Evolutionary conservation across 257 asterid species (phyloP), one percentile per base, ranked within the genome.

Genomic region (Solanum acaule): DNA sequence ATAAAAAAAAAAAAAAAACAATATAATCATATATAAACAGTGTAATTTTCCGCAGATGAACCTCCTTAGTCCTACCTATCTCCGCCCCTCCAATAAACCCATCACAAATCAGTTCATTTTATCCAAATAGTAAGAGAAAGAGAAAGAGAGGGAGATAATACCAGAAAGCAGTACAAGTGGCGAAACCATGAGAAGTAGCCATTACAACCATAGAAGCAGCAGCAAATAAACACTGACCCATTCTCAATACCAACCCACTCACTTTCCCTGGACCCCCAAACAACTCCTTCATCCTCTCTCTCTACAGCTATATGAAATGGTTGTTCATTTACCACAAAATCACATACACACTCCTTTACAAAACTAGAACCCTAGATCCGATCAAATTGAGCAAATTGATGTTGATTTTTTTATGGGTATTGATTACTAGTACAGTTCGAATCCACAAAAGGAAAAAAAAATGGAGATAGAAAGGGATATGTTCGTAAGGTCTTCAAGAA

Each of bases 121-220:
- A 11, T 5, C 16, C 70, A 63, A 63, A 61, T 44, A 44, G 52
- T 44, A 44, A 44, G 49, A 42, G 49, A 68, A 27, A 68, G 3
- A 49, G 59, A 46, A 6, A 49, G 61, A 72, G 27, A 73, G 9
- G 37, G 59, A 40, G 20, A 23, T 16, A 67, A 6, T 92, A 95
- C 99, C 98, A 95, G 91, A 94, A 96, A 89, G 98, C 96, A 44
- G 99, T 94, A 87, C 95, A 89, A 79, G 92, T 89, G 70, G 96
- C 92, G 92, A 95, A 96, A 83, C 98, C 99, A 92, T 96, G 89
- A 89, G 98, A 95, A 83, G 98, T 91, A 61, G 95, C 95, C 99
- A 95, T 95, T 15, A 94, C 91, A 76, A 92, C 96, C 89, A 96
- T 92, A 85, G 98, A 90, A 90, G 91, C 89, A 46, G 92, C 91